Conservation (phyloP, 2,329 filamentous ascomycete species). For the Chrysoporthe puriensis region DNA sequence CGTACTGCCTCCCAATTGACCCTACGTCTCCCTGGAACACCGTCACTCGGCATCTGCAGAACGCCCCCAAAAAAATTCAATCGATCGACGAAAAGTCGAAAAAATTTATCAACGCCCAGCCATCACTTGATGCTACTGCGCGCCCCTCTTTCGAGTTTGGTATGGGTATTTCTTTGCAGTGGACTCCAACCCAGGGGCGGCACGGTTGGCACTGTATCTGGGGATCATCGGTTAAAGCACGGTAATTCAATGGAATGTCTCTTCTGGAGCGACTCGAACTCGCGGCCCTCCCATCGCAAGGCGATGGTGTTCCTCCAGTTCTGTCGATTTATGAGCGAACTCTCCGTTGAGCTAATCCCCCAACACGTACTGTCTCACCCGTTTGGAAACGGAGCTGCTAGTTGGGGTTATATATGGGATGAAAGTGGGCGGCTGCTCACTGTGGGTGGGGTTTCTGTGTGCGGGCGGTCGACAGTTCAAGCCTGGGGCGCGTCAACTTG, state of each 20-base stretch:
- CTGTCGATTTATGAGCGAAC: background rate
- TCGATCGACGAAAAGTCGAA: background rate
- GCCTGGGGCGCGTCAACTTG: background rate
- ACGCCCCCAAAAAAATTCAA: background rate
- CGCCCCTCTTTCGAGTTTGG: conserved; percentile 5
- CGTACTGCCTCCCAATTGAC: too few species aligned
- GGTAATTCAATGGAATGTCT: conserved; percentile 9
- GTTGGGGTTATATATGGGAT: background rate
- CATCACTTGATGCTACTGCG: background rate
- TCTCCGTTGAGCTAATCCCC: background rate
- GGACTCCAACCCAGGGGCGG: conserved; percentile 3
- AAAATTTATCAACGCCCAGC: background rate
- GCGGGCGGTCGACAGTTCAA: background rate
- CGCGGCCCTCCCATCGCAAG: background rate
- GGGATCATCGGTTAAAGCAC: conserved; percentile 7
- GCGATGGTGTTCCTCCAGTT: background rate
- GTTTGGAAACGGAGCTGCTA: background rate
- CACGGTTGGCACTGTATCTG: conserved; percentile 7
- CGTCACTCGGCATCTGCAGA: background rate
- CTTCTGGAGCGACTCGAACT: background rate
- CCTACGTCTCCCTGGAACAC: too few species aligned
- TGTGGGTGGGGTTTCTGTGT: background rate
- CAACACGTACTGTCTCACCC: background rate
- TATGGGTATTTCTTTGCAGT: conserved; percentile 5
- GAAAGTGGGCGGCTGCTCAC: background rate